Evolutionary conservation across 129 eudicot species (phyloP).

Genomic region (Gnaphalium uliginosum): DNA sequence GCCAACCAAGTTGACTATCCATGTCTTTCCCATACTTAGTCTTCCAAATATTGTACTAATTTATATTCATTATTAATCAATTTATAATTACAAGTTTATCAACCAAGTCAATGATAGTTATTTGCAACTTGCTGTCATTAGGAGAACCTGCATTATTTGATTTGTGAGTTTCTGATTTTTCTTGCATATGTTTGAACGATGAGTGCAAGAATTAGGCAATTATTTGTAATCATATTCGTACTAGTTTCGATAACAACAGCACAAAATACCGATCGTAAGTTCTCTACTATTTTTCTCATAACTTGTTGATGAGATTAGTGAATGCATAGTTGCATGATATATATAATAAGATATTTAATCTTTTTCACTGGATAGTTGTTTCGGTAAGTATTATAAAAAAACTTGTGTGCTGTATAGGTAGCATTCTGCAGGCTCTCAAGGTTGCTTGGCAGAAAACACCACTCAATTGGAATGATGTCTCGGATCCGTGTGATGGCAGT

Average conservation of each 20-base stretch:
- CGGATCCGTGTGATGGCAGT: constrained; percentile 50
- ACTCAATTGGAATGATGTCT: constrained; percentile 50
- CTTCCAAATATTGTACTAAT: background rate
- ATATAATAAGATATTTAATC: too few species aligned
- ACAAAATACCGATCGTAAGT: constrained; percentile 36
- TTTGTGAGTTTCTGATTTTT: background rate
- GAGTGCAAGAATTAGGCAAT: constrained; percentile 9
- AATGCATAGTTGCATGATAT: background rate
- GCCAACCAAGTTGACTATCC: constrained; percentile 25
- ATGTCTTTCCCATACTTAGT: background rate
- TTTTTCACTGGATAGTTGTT: background rate
- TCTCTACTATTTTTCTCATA: background rate
- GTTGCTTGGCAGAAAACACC: constrained; percentile 51
- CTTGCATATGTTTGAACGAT: constrained; percentile 10
- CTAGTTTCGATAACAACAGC: constrained; percentile 25
- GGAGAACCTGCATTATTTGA: background rate
- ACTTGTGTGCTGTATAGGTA: constrained; percentile 35
- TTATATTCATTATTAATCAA: background rate
- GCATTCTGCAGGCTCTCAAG: constrained; percentile 46
- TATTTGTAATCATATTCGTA: constrained; percentile 23
- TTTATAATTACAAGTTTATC: background rate
- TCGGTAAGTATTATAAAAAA: background rate
- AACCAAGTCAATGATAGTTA: constrained; percentile 18
- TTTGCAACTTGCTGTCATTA: constrained; percentile 8
- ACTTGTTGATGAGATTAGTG: background rate